A percentile compares a stretch with the other conserved stretches of the same genome.
phyloP scores from a whole-genome alignment of 2,329 filamentous ascomycete genomes.

The Aspergillus calidoustus region DNA sequence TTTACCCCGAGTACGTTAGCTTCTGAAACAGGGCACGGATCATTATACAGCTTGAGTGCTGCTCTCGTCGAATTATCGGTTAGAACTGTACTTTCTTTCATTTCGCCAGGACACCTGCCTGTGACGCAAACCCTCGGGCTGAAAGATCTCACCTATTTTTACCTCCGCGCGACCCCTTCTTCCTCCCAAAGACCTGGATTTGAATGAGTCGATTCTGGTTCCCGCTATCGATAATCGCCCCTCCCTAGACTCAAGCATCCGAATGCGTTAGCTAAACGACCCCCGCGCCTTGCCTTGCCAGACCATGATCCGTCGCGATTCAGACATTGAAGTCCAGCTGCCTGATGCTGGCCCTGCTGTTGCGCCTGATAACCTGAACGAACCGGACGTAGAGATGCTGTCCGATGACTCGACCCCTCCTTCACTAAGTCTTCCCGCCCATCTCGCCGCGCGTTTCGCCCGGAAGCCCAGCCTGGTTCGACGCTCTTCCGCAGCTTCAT shows the following conservation, averaged over 20 bases:
- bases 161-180: constrained; percentile 9
- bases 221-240: constrained; percentile 23
- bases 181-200: background rate
- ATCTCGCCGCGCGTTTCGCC: constrained; percentile 67
- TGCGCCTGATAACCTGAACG: constrained; percentile 31
- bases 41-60: constrained; percentile 25
- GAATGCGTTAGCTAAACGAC: constrained; percentile 26
- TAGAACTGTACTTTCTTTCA: constrained; percentile 3
- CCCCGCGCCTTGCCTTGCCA: constrained; percentile 11
- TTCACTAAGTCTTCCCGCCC: constrained; percentile 59
- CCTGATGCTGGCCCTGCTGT: constrained; percentile 39
- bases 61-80: constrained; percentile 4
- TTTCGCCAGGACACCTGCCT: constrained; percentile 2
- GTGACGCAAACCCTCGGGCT: constrained; percentile 2
- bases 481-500: constrained; percentile 66
- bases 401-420: constrained; percentile 41
- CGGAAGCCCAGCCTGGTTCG: constrained; percentile 56
- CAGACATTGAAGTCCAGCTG: constrained; percentile 47
- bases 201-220: background rate
- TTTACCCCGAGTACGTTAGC: constrained; percentile 11
- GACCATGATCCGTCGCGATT: constrained; percentile 48
- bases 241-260: constrained; percentile 53
- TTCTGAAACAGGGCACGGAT: constrained; percentile 44
- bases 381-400: constrained; percentile 49
- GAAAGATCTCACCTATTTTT: background rate